Evolutionary conservation across 1,284 basidiomycete genomes (phyloP), one percentile per base, ranked within the genome.

Genomic region (Heterobasidion annosum): DNA sequence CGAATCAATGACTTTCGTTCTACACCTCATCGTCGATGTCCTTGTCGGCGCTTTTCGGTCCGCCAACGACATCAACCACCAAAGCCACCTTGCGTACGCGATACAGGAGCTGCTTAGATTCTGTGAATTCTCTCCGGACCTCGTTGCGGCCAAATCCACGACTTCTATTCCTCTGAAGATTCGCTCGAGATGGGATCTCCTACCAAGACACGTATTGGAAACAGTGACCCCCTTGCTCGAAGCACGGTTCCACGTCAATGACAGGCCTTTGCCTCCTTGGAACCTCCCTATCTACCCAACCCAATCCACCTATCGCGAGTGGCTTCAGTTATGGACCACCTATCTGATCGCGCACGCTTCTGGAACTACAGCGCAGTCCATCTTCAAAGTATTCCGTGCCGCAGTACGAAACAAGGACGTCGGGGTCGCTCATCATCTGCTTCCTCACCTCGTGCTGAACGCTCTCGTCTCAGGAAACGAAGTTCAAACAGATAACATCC

Each of bases 11-110:
- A 65, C 77, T 5, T 99, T 99, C 65, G 93, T 88, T 0, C 69
- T 95, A 19, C 89, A 95, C 66, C 82, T 98, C 50, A 88, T 99
- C 56, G 76, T 78, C 49, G 85, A 96, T 59, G 78, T 97, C 1
- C 81, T 99, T 1, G 93, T 98, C 10, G 85, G 87, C n/a, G 89
- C 92, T 0, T 98, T 94, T 70, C 83, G 92, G 3, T 90, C 94
- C 0, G 95, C 96, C 0, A 94, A 91, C 63, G 96, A 99, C 65
- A 90, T 95, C 59, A 85, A 82, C 59, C 94, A 98, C 64, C 97
- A 99, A 67, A 85, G 80, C 42, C 84, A 90, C 58, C 81, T 99
- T 8, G 93, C 93, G 0, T 98, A 84, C 65, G 88, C 89, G 1
- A 95, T 99, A 43, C 97, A 99, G 71, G 91, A 98, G 63, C 75